A percentile compares a stretch with the other conserved stretches of the same genome.
phyloP scores from a whole-genome alignment of 2,329 filamentous ascomycete genomes.

The Alternaria sp. region DNA sequence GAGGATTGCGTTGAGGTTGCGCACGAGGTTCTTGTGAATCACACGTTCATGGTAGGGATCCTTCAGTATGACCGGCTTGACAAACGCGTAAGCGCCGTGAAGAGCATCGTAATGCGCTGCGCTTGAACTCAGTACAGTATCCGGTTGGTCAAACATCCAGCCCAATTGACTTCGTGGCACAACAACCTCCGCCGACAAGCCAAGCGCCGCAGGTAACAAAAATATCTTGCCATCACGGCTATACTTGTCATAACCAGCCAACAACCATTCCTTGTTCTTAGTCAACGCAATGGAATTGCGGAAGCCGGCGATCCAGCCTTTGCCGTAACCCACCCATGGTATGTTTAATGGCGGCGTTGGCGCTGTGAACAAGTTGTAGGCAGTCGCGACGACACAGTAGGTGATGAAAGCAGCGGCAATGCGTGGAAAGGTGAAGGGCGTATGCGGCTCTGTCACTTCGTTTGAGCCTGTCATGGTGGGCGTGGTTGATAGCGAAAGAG shows the following conservation, averaged over 20 bases:
- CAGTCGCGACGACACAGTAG: conserved; percentile 25
- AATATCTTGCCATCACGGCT: conserved; percentile 37
- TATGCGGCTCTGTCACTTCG: neutral
- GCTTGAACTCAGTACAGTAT: conserved; percentile 49
- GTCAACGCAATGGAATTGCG: conserved; percentile 34
- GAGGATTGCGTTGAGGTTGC: conserved; percentile 51
- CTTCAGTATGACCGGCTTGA: conserved; percentile 46
- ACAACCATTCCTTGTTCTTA: conserved; percentile 36
- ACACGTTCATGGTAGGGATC: conserved; percentile 55
- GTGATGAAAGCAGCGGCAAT: conserved; percentile 26
- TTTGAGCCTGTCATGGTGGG: conserved; percentile 5
- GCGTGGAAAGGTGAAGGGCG: conserved; percentile 9
- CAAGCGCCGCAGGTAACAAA: conserved; percentile 38
- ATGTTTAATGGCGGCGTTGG: conserved; percentile 30
- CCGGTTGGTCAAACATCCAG: conserved; percentile 57
- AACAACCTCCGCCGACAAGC: conserved; percentile 42
- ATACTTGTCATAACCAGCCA: conserved; percentile 36
- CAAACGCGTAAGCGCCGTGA: conserved; percentile 53
- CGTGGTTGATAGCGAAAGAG: neutral
- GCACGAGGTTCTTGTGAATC: conserved; percentile 53
- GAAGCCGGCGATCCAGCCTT: conserved; percentile 30
- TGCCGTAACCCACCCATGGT: conserved; percentile 40
- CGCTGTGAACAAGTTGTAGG: conserved; percentile 24
- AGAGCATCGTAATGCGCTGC: conserved; percentile 52
- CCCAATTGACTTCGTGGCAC: conserved; percentile 47